phyloP scores from a whole-genome alignment of 164 flowering plant genomes.

The Nymphaea thermarum region DNA sequence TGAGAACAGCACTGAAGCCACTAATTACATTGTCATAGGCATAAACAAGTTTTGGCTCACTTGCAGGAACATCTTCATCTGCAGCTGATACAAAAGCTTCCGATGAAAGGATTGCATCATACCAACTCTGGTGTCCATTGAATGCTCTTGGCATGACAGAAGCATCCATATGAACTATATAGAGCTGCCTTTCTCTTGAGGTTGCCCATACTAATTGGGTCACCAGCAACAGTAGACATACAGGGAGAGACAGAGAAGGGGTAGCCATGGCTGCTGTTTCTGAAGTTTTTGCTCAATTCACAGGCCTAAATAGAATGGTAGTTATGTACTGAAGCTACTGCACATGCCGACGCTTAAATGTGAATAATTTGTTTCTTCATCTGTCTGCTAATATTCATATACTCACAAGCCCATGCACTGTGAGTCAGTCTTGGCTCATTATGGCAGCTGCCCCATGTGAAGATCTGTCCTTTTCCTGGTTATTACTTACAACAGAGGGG shows the following conservation, averaged over 20 bases:
- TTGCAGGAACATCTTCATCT: not conserved
- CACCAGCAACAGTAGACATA: not conserved
- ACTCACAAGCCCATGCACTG: too few relatives aligned
- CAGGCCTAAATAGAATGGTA: too few relatives aligned
- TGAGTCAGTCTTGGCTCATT: too few relatives aligned
- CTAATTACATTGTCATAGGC: conserved; percentile 28
- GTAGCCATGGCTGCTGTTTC: not conserved
- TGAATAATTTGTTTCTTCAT: too few relatives aligned
- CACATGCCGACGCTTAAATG: too few relatives aligned
- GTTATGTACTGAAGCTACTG: too few relatives aligned
- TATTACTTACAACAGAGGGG: too few relatives aligned
- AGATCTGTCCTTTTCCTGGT: too few relatives aligned
- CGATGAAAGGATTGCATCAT: conserved; percentile 1
- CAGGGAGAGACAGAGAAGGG: not conserved
- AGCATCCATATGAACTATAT: conserved; percentile 9
- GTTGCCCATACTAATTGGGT: not conserved
- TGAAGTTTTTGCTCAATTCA: not conserved
- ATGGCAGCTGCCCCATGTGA: too few relatives aligned
- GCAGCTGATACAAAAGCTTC: not conserved
- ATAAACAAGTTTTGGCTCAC: conserved; percentile 16
- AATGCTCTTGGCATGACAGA: conserved; percentile 10
- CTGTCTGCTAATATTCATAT: too few relatives aligned
- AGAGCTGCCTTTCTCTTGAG: not conserved
- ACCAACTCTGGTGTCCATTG: conserved; percentile 6
- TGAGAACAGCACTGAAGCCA: conserved; percentile 34